phyloP scores from a whole-genome alignment of 2,329 filamentous ascomycete species.

The Cladosporium sp. region DNA sequence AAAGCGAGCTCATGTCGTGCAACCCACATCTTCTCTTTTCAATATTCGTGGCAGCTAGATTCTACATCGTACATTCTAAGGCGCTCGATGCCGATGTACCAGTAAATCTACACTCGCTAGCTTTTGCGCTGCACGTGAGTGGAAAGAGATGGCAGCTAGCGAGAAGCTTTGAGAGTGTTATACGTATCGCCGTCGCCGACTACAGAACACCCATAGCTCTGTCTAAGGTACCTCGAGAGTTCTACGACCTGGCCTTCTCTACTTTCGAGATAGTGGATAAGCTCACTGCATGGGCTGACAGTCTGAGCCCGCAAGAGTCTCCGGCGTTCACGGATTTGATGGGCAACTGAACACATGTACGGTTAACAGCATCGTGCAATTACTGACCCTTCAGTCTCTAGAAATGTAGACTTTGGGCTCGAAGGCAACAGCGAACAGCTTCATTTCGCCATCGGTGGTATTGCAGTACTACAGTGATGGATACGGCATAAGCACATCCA shows the following conservation, averaged over 20 bases:
- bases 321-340: not conserved
- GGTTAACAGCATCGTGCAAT: not conserved
- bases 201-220: conserved; percentile 22
- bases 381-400: too few relatives aligned
- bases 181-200: conserved; percentile 26
- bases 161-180: conserved; percentile 23
- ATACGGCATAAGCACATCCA: too few relatives aligned
- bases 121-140: conserved; percentile 24
- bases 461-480: too few relatives aligned
- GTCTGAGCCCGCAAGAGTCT: conserved; percentile 2
- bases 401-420: too few relatives aligned
- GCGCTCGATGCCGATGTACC: conserved; percentile 23
- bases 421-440: too few relatives aligned
- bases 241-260: conserved; percentile 27
- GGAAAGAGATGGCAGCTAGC: conserved; percentile 25
- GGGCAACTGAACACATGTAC: not conserved
- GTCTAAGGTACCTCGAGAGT: conserved; percentile 23
- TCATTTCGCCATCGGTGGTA: too few relatives aligned
- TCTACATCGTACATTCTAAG: conserved; percentile 28
- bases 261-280: conserved; percentile 27
- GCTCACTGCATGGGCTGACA: conserved; percentile 24
- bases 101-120: conserved; percentile 23
- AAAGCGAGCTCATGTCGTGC: conserved; percentile 22
- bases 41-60: conserved; percentile 26
- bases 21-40: conserved; percentile 24